phyloP scores from a whole-genome alignment of 192 early-diverging fungal genomes.

The Coemansia sp. region DNA sequence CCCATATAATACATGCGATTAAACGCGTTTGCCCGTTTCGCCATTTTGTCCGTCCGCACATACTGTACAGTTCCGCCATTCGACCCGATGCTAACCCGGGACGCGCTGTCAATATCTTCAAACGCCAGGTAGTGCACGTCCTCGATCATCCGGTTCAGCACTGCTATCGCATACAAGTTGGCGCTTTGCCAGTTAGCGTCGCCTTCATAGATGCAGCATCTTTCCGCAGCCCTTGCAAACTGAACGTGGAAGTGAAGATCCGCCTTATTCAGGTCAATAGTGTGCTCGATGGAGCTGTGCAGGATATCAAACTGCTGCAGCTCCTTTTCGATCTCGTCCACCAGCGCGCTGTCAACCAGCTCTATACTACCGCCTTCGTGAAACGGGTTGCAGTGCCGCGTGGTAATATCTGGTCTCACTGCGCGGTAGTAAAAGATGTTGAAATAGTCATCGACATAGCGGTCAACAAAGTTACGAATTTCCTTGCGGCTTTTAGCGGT shows the following conservation, averaged over 20 bases:
- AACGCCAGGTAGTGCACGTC: slow-evolving; percentile 31
- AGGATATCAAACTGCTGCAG: slow-evolving; percentile 12
- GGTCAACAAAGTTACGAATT: slow-evolving; percentile 37
- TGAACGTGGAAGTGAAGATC: slow-evolving; percentile 34
- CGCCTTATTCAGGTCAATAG: slow-evolving; percentile 8
- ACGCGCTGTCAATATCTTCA: slow-evolving; percentile 10
- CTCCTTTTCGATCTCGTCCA: slow-evolving; percentile 17
- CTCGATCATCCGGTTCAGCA: slow-evolving; percentile 39
- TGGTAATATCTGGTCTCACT: not conserved
- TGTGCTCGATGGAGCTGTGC: not conserved
- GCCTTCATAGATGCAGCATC: slow-evolving; percentile 21
- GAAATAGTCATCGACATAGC: slow-evolving; percentile 34
- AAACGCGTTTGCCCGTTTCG: slow-evolving; percentile 9
- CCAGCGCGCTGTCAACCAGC: slow-evolving; percentile 12
- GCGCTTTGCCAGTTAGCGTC: slow-evolving; percentile 34
- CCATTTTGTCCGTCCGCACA: slow-evolving; percentile 8
- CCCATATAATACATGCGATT: slow-evolving; percentile 28
- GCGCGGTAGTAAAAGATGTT: slow-evolving; percentile 36
- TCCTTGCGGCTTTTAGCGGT: slow-evolving; percentile 18
- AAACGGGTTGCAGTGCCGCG: not conserved
- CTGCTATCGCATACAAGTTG: slow-evolving; percentile 30
- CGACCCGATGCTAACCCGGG: not conserved
- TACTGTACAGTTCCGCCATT: not conserved
- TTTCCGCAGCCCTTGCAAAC: slow-evolving; percentile 16
- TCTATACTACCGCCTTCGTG: not conserved